Percentiles rank a stretch among this genome's conserved stretches.
Evolutionary conservation across 1,284 basidiomycete species (phyloP).

Genomic region (Trichosporon sp.): DNA sequence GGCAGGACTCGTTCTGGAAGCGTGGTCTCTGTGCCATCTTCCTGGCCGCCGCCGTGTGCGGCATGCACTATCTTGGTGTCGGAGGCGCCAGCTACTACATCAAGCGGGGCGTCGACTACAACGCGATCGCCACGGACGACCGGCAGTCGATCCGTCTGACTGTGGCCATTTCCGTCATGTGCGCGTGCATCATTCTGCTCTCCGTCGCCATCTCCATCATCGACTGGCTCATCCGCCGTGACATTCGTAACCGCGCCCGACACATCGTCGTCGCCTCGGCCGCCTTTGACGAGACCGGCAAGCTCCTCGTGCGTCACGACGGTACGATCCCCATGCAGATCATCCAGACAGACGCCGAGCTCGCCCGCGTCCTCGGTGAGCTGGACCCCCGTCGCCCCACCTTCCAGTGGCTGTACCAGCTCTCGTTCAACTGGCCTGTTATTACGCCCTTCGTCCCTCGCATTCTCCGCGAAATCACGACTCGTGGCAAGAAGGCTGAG

Average conservation of each 20-base stretch:
- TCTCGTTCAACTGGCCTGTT: constrained; percentile 54
- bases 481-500: constrained; percentile 27
- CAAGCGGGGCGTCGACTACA: constrained; percentile 19
- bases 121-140: background rate
- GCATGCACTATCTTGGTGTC: constrained; percentile 55
- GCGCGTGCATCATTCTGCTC: constrained; percentile 50
- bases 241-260: constrained; percentile 49
- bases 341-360: constrained; percentile 52
- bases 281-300: constrained; percentile 53
- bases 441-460: constrained; percentile 51
- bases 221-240: constrained; percentile 47
- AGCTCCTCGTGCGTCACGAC: constrained; percentile 53
- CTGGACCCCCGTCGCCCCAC: constrained; percentile 52
- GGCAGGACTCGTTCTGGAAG: constrained; percentile 54
- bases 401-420: constrained; percentile 55
- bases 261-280: constrained; percentile 54
- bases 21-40: constrained; percentile 49
- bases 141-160: constrained; percentile 46
- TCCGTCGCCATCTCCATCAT: constrained; percentile 48
- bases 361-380: constrained; percentile 50
- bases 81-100: constrained; percentile 51
- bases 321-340: constrained; percentile 54
- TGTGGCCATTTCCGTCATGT: constrained; percentile 53
- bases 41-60: constrained; percentile 52
- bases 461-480: constrained; percentile 41